phyloP scores from a whole-genome alignment of 2,329 filamentous ascomycete species.

The Aspergillus sp. region DNA sequence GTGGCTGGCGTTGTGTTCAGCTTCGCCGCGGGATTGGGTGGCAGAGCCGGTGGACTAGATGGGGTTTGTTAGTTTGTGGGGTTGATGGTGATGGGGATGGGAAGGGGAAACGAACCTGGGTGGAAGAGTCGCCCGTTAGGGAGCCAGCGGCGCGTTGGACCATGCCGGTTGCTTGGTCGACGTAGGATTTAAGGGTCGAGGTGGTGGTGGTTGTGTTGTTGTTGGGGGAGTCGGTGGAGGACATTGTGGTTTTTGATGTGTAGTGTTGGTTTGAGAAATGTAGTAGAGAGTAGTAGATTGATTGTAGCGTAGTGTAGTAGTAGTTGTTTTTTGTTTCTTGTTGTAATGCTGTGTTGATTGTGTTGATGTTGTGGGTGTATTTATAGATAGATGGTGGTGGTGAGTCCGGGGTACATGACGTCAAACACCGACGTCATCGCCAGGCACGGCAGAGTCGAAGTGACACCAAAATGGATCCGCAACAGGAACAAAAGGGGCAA shows the following conservation, averaged over 20 bases:
- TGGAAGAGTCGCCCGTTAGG: conserved; percentile 70
- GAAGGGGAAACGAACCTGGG: conserved; percentile 55
- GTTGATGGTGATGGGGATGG: not conserved
- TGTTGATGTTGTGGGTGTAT: not conserved
- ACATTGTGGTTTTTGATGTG: conserved; percentile 24
- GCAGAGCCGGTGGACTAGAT: conserved; percentile 63
- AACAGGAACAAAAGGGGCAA: not conserved
- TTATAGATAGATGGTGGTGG: not conserved
- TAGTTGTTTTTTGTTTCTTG: no score
- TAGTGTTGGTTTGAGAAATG: not conserved
- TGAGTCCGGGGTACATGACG: not conserved
- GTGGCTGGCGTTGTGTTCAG: conserved; percentile 74
- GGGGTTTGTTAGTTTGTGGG: not conserved
- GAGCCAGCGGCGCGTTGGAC: conserved; percentile 72
- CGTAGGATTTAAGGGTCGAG: conserved; percentile 77
- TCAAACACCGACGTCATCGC: not conserved
- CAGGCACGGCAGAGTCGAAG: not conserved
- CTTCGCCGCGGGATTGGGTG: conserved; percentile 66
- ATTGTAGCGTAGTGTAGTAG: no score
- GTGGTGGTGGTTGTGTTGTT: conserved; percentile 38
- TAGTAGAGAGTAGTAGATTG: not conserved
- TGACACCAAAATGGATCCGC: not conserved
- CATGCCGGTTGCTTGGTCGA: conserved; percentile 72
- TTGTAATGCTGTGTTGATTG: not conserved
- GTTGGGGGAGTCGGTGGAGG: conserved; percentile 10